Evolutionary conservation across 495 filamentous ascomycete species (phyloP), one percentile per base, ranked within the genome.

Genomic region (Aspergillus sparsus): DNA sequence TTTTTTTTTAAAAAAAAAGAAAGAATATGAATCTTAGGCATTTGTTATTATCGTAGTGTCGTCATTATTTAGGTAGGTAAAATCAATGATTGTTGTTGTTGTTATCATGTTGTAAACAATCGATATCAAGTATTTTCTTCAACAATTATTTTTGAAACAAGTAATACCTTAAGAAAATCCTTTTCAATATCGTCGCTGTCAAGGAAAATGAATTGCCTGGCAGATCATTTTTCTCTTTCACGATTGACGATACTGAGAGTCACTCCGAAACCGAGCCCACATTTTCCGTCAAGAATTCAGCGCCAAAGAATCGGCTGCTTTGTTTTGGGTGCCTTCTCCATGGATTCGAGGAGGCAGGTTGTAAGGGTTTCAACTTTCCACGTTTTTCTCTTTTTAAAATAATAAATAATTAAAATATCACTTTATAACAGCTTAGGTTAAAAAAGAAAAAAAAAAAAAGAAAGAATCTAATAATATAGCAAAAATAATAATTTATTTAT

Each of bases 191-290:
- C 3, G 21, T 27, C 3, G 21, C 21, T 27, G 21, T 27, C 21
- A 27, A 27, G 21, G 21, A 27, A 27, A 27, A 27, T 27, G 21
- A 1, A 27, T 12, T 51, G 21, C 21, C 32, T 21, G 31, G 49
- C 21, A 11, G 49, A 35, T 56, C 45, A 7, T 13, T 49, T 13
- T 33, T 52, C 15, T 53, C 13, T 47, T 34, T 11, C 7, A 8
- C 33, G 37, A 57, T 34, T 16, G 16, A 53, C 58, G 33, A 62
- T 34, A 49, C 44, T 62, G 6, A 31, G 50, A 45, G 50, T 62
- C 50, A 62, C 34, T 53, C 50, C 54, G 55, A 62, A 62, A 58
- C 61, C 16, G 35, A 51, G 46, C 37, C 37, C 39, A 55, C 60
- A 62, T 44, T 54, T 58, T 54, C 41, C 35, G n/a, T 37, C 49